A percentile compares a stretch with the other conserved stretches of the same genome.
These are phyloP conservation scores for Cytospora piceicola DNA, from an alignment of 2,329 filamentous ascomycete genomes.

Conservation along the genomic window DNA sequence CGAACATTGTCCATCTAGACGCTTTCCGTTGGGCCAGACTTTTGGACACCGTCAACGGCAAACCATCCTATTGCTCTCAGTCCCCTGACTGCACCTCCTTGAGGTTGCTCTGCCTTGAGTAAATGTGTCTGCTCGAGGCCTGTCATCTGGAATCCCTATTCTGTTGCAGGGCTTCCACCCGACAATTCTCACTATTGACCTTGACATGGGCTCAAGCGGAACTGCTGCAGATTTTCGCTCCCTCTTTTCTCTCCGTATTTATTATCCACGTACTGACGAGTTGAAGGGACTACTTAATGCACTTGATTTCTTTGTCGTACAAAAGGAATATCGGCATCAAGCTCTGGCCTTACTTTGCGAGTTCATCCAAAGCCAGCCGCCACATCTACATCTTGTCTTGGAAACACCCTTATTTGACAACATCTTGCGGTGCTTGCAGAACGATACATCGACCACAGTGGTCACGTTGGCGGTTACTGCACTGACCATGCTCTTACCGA, in stretches of 20 bases:
- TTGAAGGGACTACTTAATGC: slow-evolving; percentile 65
- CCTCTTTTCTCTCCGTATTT: neutral
- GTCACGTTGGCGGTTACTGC: slow-evolving; percentile 76
- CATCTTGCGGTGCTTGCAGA: slow-evolving; percentile 73
- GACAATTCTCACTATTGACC: neutral
- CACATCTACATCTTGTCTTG: slow-evolving; percentile 74
- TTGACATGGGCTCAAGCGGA: neutral
- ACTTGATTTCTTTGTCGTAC: slow-evolving; percentile 68
- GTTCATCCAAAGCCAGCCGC: slow-evolving; percentile 76
- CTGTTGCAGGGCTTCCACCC: neutral
- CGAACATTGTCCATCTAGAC: neutral
- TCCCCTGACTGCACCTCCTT: neutral
- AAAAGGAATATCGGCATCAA: slow-evolving; percentile 65
- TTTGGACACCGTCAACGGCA: neutral
- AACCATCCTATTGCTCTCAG: neutral
- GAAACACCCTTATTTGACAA: slow-evolving; percentile 74
- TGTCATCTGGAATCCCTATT: neutral
- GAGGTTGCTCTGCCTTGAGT: neutral
- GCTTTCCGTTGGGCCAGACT: neutral
- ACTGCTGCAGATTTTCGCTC: neutral
- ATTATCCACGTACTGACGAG: slow-evolving; percentile 34
- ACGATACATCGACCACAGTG: slow-evolving; percentile 76
- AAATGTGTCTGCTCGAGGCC: neutral
- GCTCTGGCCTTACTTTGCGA: slow-evolving; percentile 70
- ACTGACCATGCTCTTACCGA: slow-evolving; percentile 80